A percentile compares a stretch with the other conserved stretches of the same genome.
These are phyloP conservation scores for Suillus weaverae DNA, from an alignment of 768 basidiomycete genomes.

Conservation along the genomic window DNA sequence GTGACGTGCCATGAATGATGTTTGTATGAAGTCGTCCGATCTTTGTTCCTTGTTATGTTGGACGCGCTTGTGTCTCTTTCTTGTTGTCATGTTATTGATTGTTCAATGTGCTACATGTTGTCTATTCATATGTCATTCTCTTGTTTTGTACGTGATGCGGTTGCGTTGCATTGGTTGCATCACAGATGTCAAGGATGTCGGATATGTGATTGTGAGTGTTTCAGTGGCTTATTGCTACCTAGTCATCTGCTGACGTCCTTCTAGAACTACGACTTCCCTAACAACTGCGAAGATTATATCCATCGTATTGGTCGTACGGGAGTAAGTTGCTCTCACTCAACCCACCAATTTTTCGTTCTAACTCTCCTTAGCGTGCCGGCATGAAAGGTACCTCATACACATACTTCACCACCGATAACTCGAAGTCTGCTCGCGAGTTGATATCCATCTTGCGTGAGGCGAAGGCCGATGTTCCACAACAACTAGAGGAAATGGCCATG, in stretches of 20 bases:
- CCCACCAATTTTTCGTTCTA: slow-evolving; percentile 17
- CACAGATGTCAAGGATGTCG: slow-evolving; percentile 98
- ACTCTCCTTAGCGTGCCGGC: slow-evolving; percentile 69
- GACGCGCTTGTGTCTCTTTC: slow-evolving; percentile 33
- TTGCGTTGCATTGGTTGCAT: slow-evolving; percentile 32
- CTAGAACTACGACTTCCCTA: slow-evolving; percentile 97
- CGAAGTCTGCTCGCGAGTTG: slow-evolving; percentile 91
- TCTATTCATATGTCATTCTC: slow-evolving; percentile 13
- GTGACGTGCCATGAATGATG: slow-evolving; percentile 7
- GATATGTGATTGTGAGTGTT: slow-evolving; percentile 86
- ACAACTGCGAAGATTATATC: slow-evolving; percentile 97
- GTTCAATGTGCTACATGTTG: slow-evolving; percentile 33
- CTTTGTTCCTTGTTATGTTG: slow-evolving; percentile 23
- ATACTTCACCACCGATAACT: slow-evolving; percentile 96
- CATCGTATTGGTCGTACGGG: slow-evolving; percentile 99
- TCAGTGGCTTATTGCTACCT: slow-evolving; percentile 7
- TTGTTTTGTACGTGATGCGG: slow-evolving; percentile 28
- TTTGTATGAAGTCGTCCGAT: slow-evolving; percentile 1
- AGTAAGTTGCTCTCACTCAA: slow-evolving; percentile 41
- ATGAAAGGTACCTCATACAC: slow-evolving; percentile 92
- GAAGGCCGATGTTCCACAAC: slow-evolving; percentile 81
- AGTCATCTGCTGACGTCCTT: slow-evolving; percentile 11
- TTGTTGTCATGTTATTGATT: slow-evolving; percentile 32
- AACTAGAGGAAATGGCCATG: slow-evolving; percentile 91
- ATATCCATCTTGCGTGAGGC: slow-evolving; percentile 84